Percentiles rank a stretch among this genome's conserved stretches.
phyloP scores from a whole-genome alignment of 2,329 filamentous ascomycete genomes.

The Fusarium irregulare region DNA sequence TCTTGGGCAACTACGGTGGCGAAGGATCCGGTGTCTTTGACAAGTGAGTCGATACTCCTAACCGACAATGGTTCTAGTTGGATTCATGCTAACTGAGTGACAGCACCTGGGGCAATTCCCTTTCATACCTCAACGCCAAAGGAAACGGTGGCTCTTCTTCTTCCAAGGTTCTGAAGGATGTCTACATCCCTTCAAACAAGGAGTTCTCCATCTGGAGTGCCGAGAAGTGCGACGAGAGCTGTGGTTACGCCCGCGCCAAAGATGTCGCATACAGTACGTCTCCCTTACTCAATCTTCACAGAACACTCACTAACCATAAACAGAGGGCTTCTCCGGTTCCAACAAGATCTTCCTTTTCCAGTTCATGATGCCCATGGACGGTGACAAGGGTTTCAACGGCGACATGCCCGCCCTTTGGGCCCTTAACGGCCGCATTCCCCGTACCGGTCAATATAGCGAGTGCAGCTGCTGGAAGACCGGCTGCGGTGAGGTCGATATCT shows the following conservation, averaged over 20 bases:
- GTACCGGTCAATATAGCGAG: constrained; percentile 74
- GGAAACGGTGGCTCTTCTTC: constrained; percentile 54
- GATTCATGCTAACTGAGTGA: constrained; percentile 16
- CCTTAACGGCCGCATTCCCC: constrained; percentile 78
- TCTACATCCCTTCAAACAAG: constrained; percentile 55
- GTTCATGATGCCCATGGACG: constrained; percentile 76
- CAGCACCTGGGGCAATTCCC: constrained; percentile 59
- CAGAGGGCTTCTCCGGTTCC: constrained; percentile 76
- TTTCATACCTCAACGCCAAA: constrained; percentile 59
- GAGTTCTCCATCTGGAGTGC: constrained; percentile 62
- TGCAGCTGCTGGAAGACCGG: constrained; percentile 78
- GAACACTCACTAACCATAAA: constrained; percentile 5
- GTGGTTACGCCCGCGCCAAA: constrained; percentile 58
- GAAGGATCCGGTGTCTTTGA: constrained; percentile 57
- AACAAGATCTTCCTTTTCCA: constrained; percentile 80
- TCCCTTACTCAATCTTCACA: not conserved
- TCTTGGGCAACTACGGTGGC: constrained; percentile 62
- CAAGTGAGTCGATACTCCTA: constrained; percentile 50
- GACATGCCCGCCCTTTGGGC: constrained; percentile 83
- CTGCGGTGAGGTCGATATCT: constrained; percentile 81
- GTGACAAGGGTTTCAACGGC: constrained; percentile 61
- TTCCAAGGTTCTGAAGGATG: constrained; percentile 55
- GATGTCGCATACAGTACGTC: constrained; percentile 59
- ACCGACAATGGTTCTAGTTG: not conserved
- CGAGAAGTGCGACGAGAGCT: constrained; percentile 55